phyloP scores from a whole-genome alignment of 495 filamentous ascomycete species.

The Aspergillus cristatus region DNA sequence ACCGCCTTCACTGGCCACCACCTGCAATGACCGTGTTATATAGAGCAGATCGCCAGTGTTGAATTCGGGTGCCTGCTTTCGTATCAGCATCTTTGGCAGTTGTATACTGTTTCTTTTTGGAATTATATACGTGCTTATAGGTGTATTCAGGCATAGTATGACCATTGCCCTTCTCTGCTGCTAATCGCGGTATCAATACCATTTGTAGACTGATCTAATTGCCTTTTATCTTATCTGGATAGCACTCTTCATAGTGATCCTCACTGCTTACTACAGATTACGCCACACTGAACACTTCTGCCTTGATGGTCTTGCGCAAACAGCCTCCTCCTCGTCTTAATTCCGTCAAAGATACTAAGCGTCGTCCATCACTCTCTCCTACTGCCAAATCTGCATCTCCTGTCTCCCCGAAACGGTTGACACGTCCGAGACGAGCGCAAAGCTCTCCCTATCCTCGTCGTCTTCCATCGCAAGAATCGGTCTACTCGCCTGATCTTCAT shows the following conservation, averaged over 20 bases:
- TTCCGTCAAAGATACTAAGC: conserved; percentile 23
- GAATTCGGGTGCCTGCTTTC: conserved; percentile 11
- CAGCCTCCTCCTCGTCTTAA: conserved; percentile 34
- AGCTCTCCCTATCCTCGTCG: conserved; percentile 20
- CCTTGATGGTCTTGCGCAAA: conserved; percentile 42
- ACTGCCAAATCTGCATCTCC: conserved; percentile 24
- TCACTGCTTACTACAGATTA: too few species aligned
- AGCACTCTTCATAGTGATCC: too few species aligned
- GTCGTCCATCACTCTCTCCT: conserved; percentile 18
- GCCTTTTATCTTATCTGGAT: too few species aligned
- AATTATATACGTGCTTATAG: too few species aligned
- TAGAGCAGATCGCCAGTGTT: neutral
- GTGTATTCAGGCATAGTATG: too few species aligned
- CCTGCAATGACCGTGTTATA: neutral
- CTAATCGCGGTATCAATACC: too few species aligned
- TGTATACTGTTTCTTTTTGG: neutral
- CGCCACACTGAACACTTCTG: too few species aligned
- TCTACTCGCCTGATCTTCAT: conserved; percentile 36
- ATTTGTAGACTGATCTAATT: too few species aligned
- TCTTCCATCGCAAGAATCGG: conserved; percentile 25
- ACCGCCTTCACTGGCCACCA: neutral
- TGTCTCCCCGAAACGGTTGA: conserved; percentile 21
- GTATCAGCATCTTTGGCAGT: conserved; percentile 5
- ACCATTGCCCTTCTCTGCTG: too few species aligned
- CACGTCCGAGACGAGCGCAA: conserved; percentile 17